Base-by-base conservation (phyloP, 495 filamentous ascomycete species). In the Aspergillus leporis region DNA sequence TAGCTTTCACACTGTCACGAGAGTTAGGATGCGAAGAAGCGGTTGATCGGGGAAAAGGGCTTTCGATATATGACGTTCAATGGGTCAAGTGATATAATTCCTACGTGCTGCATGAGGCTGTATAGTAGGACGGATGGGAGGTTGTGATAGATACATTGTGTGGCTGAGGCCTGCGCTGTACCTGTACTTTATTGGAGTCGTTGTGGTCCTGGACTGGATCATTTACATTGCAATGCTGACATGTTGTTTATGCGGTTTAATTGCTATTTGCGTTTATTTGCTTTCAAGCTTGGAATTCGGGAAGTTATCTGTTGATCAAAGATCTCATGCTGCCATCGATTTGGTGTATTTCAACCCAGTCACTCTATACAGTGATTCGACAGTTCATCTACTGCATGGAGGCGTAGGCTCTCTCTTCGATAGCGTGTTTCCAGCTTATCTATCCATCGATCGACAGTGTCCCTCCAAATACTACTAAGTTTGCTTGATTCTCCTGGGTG, bases 181-280 rank as follows among this genome's bases (percentile, higher is more conserved):
- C 59, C 55, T 68, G 65, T 68, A 68, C 60, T 68, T 68, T 68
- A 68, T 65, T 55, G 60, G 60, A 62, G 59, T 62, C 58, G 60
- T 54, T 61, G 21, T 51, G 59, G 59, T 64, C 57, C 61, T 64
- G 38, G 53, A 62, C 40, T 47, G 54, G 54, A 56, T 59, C 57
- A 49, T 61, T 23, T 57, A 47, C 23, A 59, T 61, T 59, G 59
- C 60, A 62, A 62, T 64, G 62, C 51, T 63, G 61, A 58, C 51
- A 60, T 59, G 62, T 55, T 63, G 53, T 51, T 51, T 12, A 47
- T 23, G 43, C 43, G 43, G 43, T 47, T 5, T 28, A 55, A 53
- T 55, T 56, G 53, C 46, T 36, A 43, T 23, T 60, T 52, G 22
- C 28, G 21, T n/a, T 46, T 58, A 21, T 41, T 38, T 55, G 19